Base-by-base conservation (phyloP, 106 monocot genomes). In the Dendrobium huoshanense region DNA sequence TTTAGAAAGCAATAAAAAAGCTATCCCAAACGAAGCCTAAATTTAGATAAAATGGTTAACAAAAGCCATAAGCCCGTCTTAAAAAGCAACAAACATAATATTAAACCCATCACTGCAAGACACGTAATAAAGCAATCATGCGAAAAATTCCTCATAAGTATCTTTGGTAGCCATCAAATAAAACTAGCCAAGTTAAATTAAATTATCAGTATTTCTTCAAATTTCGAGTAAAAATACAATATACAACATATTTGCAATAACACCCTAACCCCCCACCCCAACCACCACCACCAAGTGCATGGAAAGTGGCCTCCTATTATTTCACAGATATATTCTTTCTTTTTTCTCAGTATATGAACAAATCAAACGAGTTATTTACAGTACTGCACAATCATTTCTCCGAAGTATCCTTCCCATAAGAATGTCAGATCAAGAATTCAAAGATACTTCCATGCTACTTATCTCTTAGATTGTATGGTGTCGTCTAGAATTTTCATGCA, bases 401-500 rank as follows among this genome's bases (percentile, higher is more conserved):
- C 70, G 37, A 70, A 33, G 70, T 37, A 29, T 22, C n/a, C 33
- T 17, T 4, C 70, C 70, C 10, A 4, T 70, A 70, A 9, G 22
- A 22, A 22, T 61, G 22, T 20, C 61, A 5, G 22, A 61, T 61
- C 24, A 19, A 70, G 37, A 70, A 70, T 3, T 70, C 64, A 65
- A 65, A 8, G 64, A n/a, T 65, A 10, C 64, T 70, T 70, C 70
- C 29, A 40, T 37, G 29, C 70, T 70, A 37, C 70, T 70, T 70
- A 33, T 10, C 37, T 70, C 37, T 8, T 70, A 10, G 64, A 65
- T 65, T n/a, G 42, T 6, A 77, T 73, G 13, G 18, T 41, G 25
- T 33, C 48, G 56, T 77, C 78, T 41, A 75, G 73, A 33, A 77
- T 7, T 72, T 87, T 84, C 82, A 86, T 55, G n/a, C 70, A 47